Evolutionary conservation across 352 stramenopile species (phyloP), one percentile per base, ranked within the genome.

Genomic region (Discostella stelligera): DNA sequence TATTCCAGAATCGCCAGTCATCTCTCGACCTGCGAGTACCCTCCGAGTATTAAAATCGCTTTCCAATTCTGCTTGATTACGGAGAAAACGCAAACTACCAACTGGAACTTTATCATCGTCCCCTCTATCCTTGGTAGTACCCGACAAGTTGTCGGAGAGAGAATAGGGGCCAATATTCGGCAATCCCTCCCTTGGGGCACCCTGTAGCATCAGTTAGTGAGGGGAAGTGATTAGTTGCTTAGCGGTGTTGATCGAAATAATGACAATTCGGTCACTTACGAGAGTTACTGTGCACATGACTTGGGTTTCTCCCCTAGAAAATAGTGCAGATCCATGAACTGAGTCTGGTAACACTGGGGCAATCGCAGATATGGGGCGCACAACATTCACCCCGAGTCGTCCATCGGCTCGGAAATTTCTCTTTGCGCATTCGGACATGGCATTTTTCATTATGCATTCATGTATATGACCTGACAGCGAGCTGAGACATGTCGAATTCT

Each of bases 231-330:
- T 53, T 5, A 53, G 10, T 2, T 10, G 16, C 23, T 44, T 3
- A 44, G 37, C 37, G 37, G 14, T 53, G 46, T 23, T 20, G 14
- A 53, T 20, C 46, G 3, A 53, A 20, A 21, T 23, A 53, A 53
- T 0, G 7, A 20, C 9, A 53, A 53, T 53, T 3, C 1, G 11
- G 23, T 6, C 0, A 41, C 25, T 61, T 46, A 61, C 30, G 18
- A 94, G 46, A 13, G 88, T 93, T 10, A 63, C 74, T 10, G 88
- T 91, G 44, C 74, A 88, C 11, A 94, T 37, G 16, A 87, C 79
- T 80, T 95, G 91, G 2, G 90, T 95, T 60, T 94, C 88, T 32
- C 91, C 91, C 69, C 85, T 60, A 46, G 79, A 84, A 67, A 91
- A 92, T 1, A 88, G 39, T 16, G 83, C 74, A 20, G 81, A 90